Evolutionary conservation across 2,329 filamentous ascomycete genomes (phyloP).

Genomic region (Fusarium gaditjirri): DNA sequence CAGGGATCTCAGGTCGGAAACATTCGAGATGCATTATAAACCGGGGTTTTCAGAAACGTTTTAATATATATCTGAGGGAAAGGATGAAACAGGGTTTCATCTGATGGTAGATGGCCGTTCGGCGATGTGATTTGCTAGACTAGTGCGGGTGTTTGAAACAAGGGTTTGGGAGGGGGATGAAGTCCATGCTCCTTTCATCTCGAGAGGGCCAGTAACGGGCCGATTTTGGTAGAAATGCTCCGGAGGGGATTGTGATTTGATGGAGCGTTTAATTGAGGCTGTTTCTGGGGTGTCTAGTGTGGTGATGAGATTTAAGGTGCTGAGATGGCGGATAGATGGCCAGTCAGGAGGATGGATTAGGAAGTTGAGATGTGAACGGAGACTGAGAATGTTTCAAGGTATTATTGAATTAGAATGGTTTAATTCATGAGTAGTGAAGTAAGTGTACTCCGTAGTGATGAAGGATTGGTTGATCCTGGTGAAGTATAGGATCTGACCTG

Average conservation of each 20-base stretch:
- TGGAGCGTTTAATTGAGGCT: neutral
- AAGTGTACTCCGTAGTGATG: neutral
- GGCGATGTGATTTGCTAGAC: conserved; percentile 18
- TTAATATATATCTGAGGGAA: conserved; percentile 35
- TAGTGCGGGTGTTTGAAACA: conserved; percentile 28
- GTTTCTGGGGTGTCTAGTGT: neutral
- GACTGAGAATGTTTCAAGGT: neutral
- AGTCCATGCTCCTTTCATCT: conserved; percentile 38
- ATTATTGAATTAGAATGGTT: neutral
- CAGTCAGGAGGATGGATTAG: neutral
- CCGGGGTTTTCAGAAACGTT: conserved; percentile 13
- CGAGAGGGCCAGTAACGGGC: conserved; percentile 16
- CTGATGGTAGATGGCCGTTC: neutral
- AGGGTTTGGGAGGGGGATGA: conserved; percentile 8
- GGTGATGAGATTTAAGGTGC: neutral
- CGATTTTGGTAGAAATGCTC: conserved; percentile 10
- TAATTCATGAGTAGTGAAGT: neutral
- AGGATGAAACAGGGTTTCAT: conserved; percentile 30
- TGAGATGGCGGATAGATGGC: neutral
- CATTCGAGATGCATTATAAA: conserved; percentile 20
- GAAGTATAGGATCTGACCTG: conserved; percentile 14
- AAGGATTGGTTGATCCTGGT: conserved; percentile 1
- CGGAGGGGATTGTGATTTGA: neutral
- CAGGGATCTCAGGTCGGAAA: neutral
- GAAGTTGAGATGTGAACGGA: neutral